Conservation (phyloP, 148 eudicot genomes). For the Rhododendron henanense region DNA sequence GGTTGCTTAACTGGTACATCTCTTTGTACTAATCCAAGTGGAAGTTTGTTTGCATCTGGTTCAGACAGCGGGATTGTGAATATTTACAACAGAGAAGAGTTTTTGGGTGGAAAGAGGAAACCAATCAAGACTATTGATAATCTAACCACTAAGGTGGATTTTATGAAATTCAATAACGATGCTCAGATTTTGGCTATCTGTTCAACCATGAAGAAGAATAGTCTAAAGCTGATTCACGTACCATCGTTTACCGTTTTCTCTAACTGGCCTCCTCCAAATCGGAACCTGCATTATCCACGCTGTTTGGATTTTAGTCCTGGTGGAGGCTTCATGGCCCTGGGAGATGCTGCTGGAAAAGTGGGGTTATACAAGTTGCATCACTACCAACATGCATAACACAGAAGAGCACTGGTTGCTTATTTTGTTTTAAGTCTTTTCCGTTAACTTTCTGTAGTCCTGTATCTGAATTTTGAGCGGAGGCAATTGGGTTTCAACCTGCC, state of each 20-base stretch:
- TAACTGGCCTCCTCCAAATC: constrained; percentile 74
- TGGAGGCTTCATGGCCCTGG: constrained; percentile 91
- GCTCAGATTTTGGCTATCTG: constrained; percentile 79
- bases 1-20: constrained; percentile 71
- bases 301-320: constrained; percentile 90
- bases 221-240: constrained; percentile 72
- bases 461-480: neutral
- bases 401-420: neutral
- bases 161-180: constrained; percentile 80
- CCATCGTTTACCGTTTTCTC: constrained; percentile 88
- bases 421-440: neutral
- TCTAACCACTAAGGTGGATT: constrained; percentile 56
- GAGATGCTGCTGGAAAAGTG: constrained; percentile 79
- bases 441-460: neutral
- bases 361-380: constrained; percentile 74
- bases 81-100: constrained; percentile 69
- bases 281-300: constrained; percentile 35
- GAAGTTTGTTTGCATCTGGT: constrained; percentile 82
- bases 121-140: constrained; percentile 73
- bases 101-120: constrained; percentile 81
- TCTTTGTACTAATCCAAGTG: constrained; percentile 63
- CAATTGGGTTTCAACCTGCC: neutral
- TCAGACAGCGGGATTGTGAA: constrained; percentile 82
- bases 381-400: constrained; percentile 55
- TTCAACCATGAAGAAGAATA: constrained; percentile 68